A percentile compares a stretch with the other conserved stretches of the same genome.
phyloP scores from a whole-genome alignment of 176 grass and related monocot species.

The Guadua angustifolia region DNA sequence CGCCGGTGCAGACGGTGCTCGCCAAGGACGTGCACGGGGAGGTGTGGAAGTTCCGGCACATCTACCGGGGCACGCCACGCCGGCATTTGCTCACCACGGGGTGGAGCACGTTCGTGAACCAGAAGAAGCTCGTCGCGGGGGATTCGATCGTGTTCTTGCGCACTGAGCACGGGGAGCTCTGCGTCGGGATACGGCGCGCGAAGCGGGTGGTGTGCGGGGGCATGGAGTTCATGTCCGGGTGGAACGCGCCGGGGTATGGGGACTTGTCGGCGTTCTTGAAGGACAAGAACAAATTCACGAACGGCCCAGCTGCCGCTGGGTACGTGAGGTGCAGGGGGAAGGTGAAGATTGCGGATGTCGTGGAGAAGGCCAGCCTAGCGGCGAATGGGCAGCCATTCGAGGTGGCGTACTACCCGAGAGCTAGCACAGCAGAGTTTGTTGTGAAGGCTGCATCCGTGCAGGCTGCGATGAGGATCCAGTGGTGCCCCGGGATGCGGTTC shows the following conservation, averaged over 20 bases:
- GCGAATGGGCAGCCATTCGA: constrained; percentile 57
- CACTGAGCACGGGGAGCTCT: constrained; percentile 50
- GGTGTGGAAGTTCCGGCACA: constrained; percentile 75
- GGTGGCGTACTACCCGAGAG: constrained; percentile 69
- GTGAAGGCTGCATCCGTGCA: constrained; percentile 55
- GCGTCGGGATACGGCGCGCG: constrained; percentile 62
- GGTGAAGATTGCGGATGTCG: constrained; percentile 52
- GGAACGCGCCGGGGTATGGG: constrained; percentile 62
- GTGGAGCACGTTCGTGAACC: constrained; percentile 75
- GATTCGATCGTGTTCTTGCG: constrained; percentile 70
- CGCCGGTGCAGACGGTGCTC: constrained; percentile 61
- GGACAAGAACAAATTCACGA: constrained; percentile 60
- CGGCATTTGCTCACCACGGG: constrained; percentile 74
- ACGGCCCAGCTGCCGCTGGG: constrained; percentile 34
- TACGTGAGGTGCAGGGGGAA: constrained; percentile 53
- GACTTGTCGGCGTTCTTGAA: constrained; percentile 54
- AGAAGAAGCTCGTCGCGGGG: constrained; percentile 70
- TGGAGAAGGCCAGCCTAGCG: constrained; percentile 50
- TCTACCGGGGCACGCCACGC: constrained; percentile 72
- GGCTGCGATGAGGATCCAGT: constrained; percentile 64
- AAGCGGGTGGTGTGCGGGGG: constrained; percentile 47
- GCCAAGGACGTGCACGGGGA: constrained; percentile 67
- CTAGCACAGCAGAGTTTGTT: constrained; percentile 64
- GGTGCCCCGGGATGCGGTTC: constrained; percentile 76
- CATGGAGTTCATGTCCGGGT: constrained; percentile 58